These are phyloP conservation scores for Luzula sylvatica DNA, from an alignment of 176 grass and related monocot species.

Conservation along the genomic window DNA sequence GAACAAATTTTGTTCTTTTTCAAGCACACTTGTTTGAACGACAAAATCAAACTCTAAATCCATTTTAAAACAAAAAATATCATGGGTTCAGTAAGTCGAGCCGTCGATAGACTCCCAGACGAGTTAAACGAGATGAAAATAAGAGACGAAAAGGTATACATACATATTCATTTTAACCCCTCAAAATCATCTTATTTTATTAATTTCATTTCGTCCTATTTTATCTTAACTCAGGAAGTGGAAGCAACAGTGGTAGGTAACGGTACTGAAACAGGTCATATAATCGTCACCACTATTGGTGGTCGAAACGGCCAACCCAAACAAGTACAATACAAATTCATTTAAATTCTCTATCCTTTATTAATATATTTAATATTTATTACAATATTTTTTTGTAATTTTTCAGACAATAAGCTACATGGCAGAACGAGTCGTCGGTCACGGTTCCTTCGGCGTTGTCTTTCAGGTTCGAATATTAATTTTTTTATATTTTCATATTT, in stretches of 20 bases:
- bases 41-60: conserved; percentile 2
- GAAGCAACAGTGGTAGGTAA: conserved; percentile 62
- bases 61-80: background rate
- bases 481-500: too few relatives aligned
- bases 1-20: too few relatives aligned
- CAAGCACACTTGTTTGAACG: too few relatives aligned
- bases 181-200: background rate
- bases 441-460: conserved; percentile 81
- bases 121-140: conserved; percentile 63
- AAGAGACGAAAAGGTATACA: conserved; percentile 71
- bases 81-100: conserved; percentile 48
- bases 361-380: background rate
- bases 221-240: conserved; percentile 31
- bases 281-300: conserved; percentile 52
- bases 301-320: conserved; percentile 67
- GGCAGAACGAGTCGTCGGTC: conserved; percentile 71
- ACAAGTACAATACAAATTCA: conserved; percentile 37
- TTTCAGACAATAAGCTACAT: conserved; percentile 79
- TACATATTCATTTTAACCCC: conserved; percentile 4
- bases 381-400: background rate
- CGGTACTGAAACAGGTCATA: conserved; percentile 59
- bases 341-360: background rate
- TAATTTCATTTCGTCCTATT: conserved; percentile 1
- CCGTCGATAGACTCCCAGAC: conserved; percentile 43
- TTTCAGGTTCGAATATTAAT: conserved; percentile 39